Base-by-base conservation (phyloP, 2,329 filamentous ascomycete genomes). In the Aureobasidium sp. region DNA sequence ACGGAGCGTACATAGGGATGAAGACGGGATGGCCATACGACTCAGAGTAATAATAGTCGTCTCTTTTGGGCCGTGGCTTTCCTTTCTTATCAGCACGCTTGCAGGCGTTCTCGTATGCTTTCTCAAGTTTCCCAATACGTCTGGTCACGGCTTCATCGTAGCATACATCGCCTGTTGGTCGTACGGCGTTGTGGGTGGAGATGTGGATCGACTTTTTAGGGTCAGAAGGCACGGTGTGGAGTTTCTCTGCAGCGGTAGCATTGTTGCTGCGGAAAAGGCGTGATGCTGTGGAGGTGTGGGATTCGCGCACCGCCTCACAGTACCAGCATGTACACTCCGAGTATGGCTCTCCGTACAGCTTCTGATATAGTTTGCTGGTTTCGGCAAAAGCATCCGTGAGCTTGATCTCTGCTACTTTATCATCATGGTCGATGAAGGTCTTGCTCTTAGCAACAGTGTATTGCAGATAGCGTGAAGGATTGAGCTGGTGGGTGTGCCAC, bases 261-360 rank as follows among this genome's bases (percentile, higher is more conserved):
- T 69, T 76, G 0, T 78, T 80, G 7, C 77, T 67, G 6, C 78
- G 76, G 17, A 86, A 74, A 1, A 79, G 67, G 20, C 75, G 76
- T 4, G 75, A 76, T 2, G 82, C 66, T 1, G 75, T 71, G 12
- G 77, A 79, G 2, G 83, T 77, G 67, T 85, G 79, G 2, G 80
- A 75, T 47, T 83, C 77, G 37, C 87, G 84, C 59, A 87, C 81
- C 5, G 85, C 81, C 73, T 94, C 90, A 74, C 90, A 95, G 72
- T 92, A 91, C 88, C 89, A 92, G 73, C 89, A 92, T 0, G 85
- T 89, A 68, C 89, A 93, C 72, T 89, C 87, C 1, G 83, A 87
- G 71, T 92, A 95, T 5, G 89, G 81, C 56, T 87, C 82, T 17
- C 77, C 75, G 66, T 83, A 91, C 15, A 76, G 73, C 32, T 84